Conservation (phyloP, 1,284 basidiomycete species). For the Hymenochaete sp. region DNA sequence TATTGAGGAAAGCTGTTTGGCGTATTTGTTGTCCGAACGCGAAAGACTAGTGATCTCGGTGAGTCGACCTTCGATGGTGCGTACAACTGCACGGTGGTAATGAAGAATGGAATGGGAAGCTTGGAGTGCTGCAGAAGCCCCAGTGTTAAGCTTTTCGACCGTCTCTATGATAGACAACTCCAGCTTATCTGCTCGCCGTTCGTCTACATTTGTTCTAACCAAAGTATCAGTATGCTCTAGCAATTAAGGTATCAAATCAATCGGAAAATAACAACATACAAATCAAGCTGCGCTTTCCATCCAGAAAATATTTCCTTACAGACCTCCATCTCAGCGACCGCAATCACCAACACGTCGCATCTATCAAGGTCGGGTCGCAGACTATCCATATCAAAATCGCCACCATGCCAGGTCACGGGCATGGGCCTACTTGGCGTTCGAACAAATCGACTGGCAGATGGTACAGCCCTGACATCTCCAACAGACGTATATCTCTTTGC, state of each 20-base stretch:
- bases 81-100: conserved; percentile 5
- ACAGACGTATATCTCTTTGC: no score
- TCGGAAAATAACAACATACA: conserved; percentile 1
- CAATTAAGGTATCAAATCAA: not conserved
- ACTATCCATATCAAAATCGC: no score
- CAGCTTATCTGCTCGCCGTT: conserved; percentile 2
- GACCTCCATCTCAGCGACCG: conserved; percentile 14
- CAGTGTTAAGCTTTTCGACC: conserved; percentile 7
- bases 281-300: conserved; percentile 13
- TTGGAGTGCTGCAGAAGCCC: conserved; percentile 3
- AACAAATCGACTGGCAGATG: no score
- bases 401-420: no score
- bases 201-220: conserved; percentile 2
- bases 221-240: not conserved
- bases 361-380: conserved; percentile 8
- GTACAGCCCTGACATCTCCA: no score
- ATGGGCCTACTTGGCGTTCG: no score
- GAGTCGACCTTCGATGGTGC: conserved; percentile 3
- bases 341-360: conserved; percentile 13
- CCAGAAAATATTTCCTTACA: conserved; percentile 15
- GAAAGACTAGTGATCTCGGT: no score
- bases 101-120: conserved; percentile 9
- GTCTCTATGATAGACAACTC: conserved; percentile 5
- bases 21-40: no score
- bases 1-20: no score